Percentiles rank a stretch among this genome's conserved stretches.
phyloP scores from a whole-genome alignment of 768 basidiomycete species.

The Cystoderma amianthinum region DNA sequence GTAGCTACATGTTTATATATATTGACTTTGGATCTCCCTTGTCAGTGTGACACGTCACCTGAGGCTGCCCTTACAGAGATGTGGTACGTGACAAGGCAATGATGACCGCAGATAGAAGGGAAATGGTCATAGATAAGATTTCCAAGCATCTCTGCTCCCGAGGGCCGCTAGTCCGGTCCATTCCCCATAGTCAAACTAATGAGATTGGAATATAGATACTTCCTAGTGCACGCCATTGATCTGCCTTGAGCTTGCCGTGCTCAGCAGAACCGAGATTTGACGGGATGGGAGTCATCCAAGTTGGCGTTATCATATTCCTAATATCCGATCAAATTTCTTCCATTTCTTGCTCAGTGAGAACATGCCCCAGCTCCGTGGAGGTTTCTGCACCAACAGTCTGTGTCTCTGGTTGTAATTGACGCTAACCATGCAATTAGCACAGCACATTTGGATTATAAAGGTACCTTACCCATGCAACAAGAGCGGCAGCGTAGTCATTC shows the following conservation, averaged over 20 bases:
- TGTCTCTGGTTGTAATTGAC: too few species aligned
- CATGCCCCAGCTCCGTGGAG: too few species aligned
- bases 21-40: too few species aligned
- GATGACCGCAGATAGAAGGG: constrained; percentile 11
- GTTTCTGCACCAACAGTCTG: too few species aligned
- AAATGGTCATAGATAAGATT: constrained; percentile 13
- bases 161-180: too few species aligned
- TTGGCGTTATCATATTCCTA: constrained; percentile 12
- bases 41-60: too few species aligned
- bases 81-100: constrained; percentile 12
- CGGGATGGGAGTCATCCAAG: constrained; percentile 16
- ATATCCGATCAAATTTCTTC: constrained; percentile 15
- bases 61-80: too few species aligned
- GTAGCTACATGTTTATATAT: constrained; percentile 7
- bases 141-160: constrained; percentile 14
- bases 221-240: constrained; percentile 29
- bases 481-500: too few species aligned
- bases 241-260: constrained; percentile 23
- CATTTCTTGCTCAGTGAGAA: constrained; percentile 8
- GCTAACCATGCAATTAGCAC: too few species aligned
- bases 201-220: constrained; percentile 23
- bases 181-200: constrained; percentile 27
- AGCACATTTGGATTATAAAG: too few species aligned
- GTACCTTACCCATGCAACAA: too few species aligned
- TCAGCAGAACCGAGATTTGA: constrained; percentile 10